Base-by-base conservation (phyloP, 2,329 filamentous ascomycete genomes). In the Dendrostoma leiphaemia region DNA sequence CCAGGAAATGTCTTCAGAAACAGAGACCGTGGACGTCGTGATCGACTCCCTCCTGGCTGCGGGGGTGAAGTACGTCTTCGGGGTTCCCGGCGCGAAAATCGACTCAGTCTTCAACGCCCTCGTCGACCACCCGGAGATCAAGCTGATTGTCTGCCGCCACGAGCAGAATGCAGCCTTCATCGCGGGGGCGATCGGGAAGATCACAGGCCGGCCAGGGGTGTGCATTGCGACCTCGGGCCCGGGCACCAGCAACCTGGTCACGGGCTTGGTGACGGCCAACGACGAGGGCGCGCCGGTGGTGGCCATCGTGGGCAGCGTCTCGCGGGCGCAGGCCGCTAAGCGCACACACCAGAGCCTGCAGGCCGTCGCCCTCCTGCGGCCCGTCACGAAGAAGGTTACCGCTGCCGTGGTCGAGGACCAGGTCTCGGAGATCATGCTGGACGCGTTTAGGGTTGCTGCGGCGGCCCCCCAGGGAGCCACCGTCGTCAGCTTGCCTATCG, bases 131-230 rank as follows among this genome's bases (percentile, higher is more conserved):
- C 70, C 74, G 1, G 73, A 76, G 55, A 76, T 78, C 64, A 68
- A 69, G 54, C 66, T 78, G 15, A 65, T 78, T 23, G 71, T 78
- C 12, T 76, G 73, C 54, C 68, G 75, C 15, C 75, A 78, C 58
- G 75, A 78, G 60, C 75, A 78, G 53, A 78, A 78, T 60, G 75
- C 75, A 15, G 75, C 74, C 6, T 75, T 78, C 64, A 78, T 78
- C 67, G 75, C 75, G 19, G 74, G 73, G 2, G 75, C 74, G 0
- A 65, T 74, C 21, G 75, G 75, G 10, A 66, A 74, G 28, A 71
- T 78, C 54, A 77, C 74, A 1, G 75, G 74, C 17, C 64, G 65
- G 3, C 74, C 74, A 4, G 75, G 75, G 10, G 74, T 77, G 1
- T 75, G 71, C 61, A 72, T 77, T 43, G 75, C 72, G 17, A 78